Evolutionary conservation across 148 eudicot genomes (phyloP).

Genomic region (Cornus suecica): DNA sequence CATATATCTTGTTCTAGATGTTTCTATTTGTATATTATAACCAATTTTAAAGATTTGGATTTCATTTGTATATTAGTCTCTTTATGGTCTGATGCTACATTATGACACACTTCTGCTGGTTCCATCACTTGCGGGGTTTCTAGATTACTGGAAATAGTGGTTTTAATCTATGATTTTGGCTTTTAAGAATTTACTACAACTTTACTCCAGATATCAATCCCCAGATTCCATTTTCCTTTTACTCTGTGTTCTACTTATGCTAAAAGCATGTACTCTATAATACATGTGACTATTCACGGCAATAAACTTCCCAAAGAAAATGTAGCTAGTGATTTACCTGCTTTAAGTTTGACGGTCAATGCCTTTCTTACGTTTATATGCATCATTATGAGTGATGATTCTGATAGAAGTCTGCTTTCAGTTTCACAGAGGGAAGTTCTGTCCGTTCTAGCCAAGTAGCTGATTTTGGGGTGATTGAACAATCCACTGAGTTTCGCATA

Average conservation of each 20-base stretch:
- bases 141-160: neutral
- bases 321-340: neutral
- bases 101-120: neutral
- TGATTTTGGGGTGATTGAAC: slow-evolving; percentile 20
- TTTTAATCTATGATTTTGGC: neutral
- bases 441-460: slow-evolving; percentile 1
- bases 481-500: slow-evolving; percentile 11
- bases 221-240: too few relatives aligned
- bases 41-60: neutral
- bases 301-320: too few relatives aligned
- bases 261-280: too few relatives aligned
- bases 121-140: neutral
- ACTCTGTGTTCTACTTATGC: too few relatives aligned
- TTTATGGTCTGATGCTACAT: neutral
- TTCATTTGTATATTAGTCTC: too few relatives aligned
- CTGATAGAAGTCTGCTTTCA: neutral
- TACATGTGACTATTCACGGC: too few relatives aligned
- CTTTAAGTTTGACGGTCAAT: neutral
- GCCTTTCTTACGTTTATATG: neutral
- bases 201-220: too few relatives aligned
- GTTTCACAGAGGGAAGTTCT: slow-evolving; percentile 18
- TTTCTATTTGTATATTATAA: neutral
- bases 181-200: neutral
- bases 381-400: neutral
- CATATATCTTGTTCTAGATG: neutral